These are phyloP conservation scores for Dioscorea cayenensis DNA, from an alignment of 116 monocot genomes.

Conservation along the genomic window DNA sequence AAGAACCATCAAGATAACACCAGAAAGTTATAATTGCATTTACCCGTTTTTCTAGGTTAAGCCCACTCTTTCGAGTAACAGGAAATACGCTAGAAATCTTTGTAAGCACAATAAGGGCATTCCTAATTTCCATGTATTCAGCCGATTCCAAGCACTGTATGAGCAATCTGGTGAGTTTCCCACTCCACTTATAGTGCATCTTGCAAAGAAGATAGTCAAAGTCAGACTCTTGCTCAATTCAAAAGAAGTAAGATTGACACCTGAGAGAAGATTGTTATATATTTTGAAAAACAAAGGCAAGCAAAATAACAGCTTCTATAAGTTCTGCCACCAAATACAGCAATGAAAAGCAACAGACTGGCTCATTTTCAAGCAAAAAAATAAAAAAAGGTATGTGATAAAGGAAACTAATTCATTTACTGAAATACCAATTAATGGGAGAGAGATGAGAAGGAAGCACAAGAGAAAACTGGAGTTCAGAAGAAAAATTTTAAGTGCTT, in stretches of 20 bases:
- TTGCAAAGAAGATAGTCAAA: slow-evolving; percentile 5
- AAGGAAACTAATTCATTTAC: too few relatives aligned
- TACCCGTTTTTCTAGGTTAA: slow-evolving; percentile 92
- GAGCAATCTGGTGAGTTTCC: slow-evolving; percentile 68
- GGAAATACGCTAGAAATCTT: slow-evolving; percentile 96
- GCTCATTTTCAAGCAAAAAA: too few relatives aligned
- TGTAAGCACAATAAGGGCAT: slow-evolving; percentile 88
- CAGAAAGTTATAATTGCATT: neutral
- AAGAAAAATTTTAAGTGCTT: too few relatives aligned
- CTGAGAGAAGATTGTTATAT: too few relatives aligned
- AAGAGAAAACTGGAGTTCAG: too few relatives aligned
- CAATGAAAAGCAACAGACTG: too few relatives aligned
- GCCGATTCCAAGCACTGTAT: slow-evolving; percentile 89
- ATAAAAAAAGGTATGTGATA: too few relatives aligned
- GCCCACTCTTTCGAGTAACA: slow-evolving; percentile 75
- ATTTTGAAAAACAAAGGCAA: too few relatives aligned
- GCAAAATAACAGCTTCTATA: too few relatives aligned
- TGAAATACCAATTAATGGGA: too few relatives aligned
- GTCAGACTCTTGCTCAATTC: neutral
- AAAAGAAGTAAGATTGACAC: neutral
- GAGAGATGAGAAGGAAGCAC: too few relatives aligned
- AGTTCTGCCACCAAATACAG: too few relatives aligned
- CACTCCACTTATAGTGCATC: slow-evolving; percentile 90
- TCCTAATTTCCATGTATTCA: slow-evolving; percentile 92
- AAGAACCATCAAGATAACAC: neutral